Evolutionary conservation across 108 stramenopile species (phyloP), one percentile per base, ranked within the genome.

Genomic region (Cyclotella cryptica): DNA sequence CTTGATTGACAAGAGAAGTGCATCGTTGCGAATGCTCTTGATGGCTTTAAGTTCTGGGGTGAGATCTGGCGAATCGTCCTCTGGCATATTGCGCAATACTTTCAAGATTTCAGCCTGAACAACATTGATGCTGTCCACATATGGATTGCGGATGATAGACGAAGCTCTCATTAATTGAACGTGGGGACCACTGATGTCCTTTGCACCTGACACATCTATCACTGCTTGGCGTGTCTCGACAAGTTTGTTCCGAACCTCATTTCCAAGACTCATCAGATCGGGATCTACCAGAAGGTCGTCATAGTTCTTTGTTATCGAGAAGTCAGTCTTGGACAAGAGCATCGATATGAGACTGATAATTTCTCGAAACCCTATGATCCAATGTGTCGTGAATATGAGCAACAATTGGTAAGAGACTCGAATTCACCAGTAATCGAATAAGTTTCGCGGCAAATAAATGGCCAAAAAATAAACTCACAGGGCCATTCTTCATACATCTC

Each of bases 71-170:
- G 77, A 78, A 63, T 83, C 79, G 44, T 87, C 79, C 57, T 93
- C 90, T 52, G 97, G 91, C 69, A 86, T 73, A 17, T 69, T 70
- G 39, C 98, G 91, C 28, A 97, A 77, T 15, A 95, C 86, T 68
- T 92, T 93, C 67, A 99, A 73, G 12, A 96, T 67, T 78, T 99
- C 97, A 27, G 96, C 97, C 88, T 99, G 97, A 43, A 98, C 85
- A 29, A 97, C 92, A 79, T 99, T 99, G 61, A 99, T 86, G n/a
- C 96, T 94, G 77, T 99, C 98, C 13, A 99, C 89, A 83, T 97
- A 99, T 1, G 98, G 98, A 72, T 94, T 88, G 29, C 98, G 93
- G 53, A 99, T 93, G 12, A 53, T 86, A 1, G 84, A 81, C 22
- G 96, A 89, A 52, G 93, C 96, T 72, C 96, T 89, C 71, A 90